Conservation (phyloP, 192 early-diverging fungal genomes). For the Linnemannia zychae region DNA sequence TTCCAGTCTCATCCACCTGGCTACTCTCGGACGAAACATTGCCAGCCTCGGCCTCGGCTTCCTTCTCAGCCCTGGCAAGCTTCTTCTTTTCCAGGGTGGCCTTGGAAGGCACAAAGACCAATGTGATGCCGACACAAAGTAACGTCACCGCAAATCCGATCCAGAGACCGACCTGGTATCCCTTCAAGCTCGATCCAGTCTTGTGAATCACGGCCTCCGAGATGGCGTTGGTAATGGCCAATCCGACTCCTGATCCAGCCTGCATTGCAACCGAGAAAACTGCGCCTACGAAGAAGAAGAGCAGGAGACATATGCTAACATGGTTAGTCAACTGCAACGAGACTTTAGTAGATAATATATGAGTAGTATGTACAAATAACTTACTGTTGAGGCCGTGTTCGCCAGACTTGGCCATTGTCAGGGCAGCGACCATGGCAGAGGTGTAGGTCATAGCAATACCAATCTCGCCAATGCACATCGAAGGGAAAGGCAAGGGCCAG, state of each 20-base stretch:
- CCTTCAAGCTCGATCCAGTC: slow-evolving; percentile 40
- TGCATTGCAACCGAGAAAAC: slow-evolving; percentile 60
- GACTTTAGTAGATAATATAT: background rate
- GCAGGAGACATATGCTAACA: background rate
- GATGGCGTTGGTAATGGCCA: slow-evolving; percentile 58
- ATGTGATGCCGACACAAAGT: slow-evolving; percentile 46
- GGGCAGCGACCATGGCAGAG: slow-evolving; percentile 53
- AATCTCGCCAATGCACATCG: slow-evolving; percentile 51
- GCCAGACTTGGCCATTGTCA: slow-evolving; percentile 52
- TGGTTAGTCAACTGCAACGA: background rate
- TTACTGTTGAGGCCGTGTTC: slow-evolving; percentile 56
- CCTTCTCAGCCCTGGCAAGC: slow-evolving; percentile 17
- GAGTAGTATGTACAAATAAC: background rate
- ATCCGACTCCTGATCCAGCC: slow-evolving; percentile 56
- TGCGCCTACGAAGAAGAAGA: slow-evolving; percentile 28
- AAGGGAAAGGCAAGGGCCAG: slow-evolving; percentile 56
- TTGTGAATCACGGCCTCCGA: slow-evolving; percentile 48
- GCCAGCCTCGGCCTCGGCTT: background rate
- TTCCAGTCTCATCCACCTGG: background rate
- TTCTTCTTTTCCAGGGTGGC: slow-evolving; percentile 45
- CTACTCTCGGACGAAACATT: background rate
- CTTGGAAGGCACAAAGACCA: slow-evolving; percentile 52
- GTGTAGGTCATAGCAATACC: slow-evolving; percentile 58
- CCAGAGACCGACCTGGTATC: slow-evolving; percentile 52
- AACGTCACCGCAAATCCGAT: slow-evolving; percentile 48